phyloP scores from a whole-genome alignment of 1,284 basidiomycete species.

The Boletus albobrunnescens region DNA sequence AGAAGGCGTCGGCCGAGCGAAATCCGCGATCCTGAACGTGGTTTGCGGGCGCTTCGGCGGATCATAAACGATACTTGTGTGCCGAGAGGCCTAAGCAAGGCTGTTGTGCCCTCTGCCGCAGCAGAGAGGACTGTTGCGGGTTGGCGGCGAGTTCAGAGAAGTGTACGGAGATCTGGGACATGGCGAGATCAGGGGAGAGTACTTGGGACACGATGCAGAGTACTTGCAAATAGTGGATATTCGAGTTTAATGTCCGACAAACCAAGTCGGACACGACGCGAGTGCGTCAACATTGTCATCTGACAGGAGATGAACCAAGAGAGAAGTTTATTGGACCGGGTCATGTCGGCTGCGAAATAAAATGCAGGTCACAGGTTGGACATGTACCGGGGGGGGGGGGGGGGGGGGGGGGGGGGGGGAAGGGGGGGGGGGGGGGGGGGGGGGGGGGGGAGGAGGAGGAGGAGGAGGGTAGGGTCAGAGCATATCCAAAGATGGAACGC shows the following conservation, averaged over 20 bases:
- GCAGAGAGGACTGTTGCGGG: slow-evolving; percentile 3
- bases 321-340: slow-evolving; percentile 9
- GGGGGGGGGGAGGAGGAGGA: no score
- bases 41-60: slow-evolving; percentile 16
- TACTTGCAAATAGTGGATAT: slow-evolving; percentile 2
- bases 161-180: slow-evolving; percentile 18
- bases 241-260: slow-evolving; percentile 26
- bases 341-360: neutral
- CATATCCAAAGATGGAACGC: neutral
- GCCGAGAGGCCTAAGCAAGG: neutral
- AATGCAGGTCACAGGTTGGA: no score
- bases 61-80: slow-evolving; percentile 14
- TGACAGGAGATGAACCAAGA: slow-evolving; percentile 11
- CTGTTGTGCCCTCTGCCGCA: slow-evolving; percentile 24
- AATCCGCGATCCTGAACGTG: slow-evolving; percentile 17
- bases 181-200: slow-evolving; percentile 12
- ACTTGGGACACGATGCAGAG: slow-evolving; percentile 10
- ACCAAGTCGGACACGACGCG: slow-evolving; percentile 1
- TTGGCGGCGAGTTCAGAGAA: slow-evolving; percentile 16
- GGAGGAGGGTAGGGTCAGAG: no score
- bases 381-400: no score
- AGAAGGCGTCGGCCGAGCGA: slow-evolving; percentile 14
- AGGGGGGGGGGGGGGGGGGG: no score
- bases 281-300: no score
- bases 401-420: no score